Evolutionary conservation across 192 early-diverging fungal species (phyloP).

Genomic region (Phlyctochytrium planicorne): DNA sequence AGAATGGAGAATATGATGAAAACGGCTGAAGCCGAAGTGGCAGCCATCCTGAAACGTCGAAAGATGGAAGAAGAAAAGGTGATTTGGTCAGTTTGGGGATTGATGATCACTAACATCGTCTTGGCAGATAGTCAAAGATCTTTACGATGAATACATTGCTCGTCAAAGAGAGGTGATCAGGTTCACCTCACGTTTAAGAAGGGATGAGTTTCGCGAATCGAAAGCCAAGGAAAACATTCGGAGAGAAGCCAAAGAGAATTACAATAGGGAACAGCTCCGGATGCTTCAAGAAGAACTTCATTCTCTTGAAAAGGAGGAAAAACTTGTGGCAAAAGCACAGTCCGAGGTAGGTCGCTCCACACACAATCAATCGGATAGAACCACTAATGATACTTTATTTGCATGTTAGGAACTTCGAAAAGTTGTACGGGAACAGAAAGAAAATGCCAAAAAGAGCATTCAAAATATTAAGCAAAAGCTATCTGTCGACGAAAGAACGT

Average conservation of each 20-base stretch:
- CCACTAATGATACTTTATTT: not conserved
- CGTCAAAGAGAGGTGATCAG: slow-evolving; percentile 14
- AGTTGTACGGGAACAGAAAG: slow-evolving; percentile 19
- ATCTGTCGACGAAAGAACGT: slow-evolving; percentile 11
- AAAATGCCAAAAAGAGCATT: not conserved
- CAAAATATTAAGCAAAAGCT: slow-evolving; percentile 10
- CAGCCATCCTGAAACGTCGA: not conserved
- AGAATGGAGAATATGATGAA: slow-evolving; percentile 10
- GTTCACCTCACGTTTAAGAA: not conserved
- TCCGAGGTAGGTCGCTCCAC: slow-evolving; percentile 25
- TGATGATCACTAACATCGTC: too few species aligned
- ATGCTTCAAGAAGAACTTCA: slow-evolving; percentile 14
- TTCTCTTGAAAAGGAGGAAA: slow-evolving; percentile 2
- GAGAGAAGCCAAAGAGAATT: slow-evolving; percentile 14
- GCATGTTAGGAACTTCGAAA: slow-evolving; percentile 18
- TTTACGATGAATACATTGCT: slow-evolving; percentile 13
- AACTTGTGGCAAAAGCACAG: slow-evolving; percentile 18
- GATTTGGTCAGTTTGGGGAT: not conserved
- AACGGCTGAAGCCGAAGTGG: slow-evolving; percentile 8
- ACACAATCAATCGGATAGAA: not conserved
- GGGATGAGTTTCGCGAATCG: not conserved
- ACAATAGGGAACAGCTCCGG: slow-evolving; percentile 10
- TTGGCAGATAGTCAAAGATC: too few species aligned
- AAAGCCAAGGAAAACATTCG: slow-evolving; percentile 6
- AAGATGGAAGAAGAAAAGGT: slow-evolving; percentile 15